Percentiles rank a stretch among this genome's conserved stretches.
These are phyloP conservation scores for Begonia masoniana DNA, from an alignment of 306 rosid genomes.

Conservation along the genomic window DNA sequence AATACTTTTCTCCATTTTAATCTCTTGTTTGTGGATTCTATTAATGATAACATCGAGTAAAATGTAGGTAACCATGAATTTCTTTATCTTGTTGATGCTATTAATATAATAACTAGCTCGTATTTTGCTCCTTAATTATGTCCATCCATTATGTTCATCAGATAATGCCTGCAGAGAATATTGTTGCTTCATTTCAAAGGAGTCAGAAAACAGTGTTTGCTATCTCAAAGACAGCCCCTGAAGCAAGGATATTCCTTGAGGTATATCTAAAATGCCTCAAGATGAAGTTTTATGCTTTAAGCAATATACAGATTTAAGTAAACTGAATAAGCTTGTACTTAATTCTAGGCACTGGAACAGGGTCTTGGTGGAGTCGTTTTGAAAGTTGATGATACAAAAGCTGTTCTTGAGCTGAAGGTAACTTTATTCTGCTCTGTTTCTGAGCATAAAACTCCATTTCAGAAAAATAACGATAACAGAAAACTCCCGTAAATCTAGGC, in stretches of 20 bases:
- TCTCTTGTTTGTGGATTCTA: too few species aligned
- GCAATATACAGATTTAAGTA: too few species aligned
- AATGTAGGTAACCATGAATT: too few species aligned
- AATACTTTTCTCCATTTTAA: too few species aligned
- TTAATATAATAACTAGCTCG: too few species aligned
- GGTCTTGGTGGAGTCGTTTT: slow-evolving; percentile 86
- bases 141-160: slow-evolving; percentile 14
- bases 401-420: slow-evolving; percentile 78
- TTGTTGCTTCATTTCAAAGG: slow-evolving; percentile 75
- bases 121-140: background rate
- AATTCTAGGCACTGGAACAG: slow-evolving; percentile 62
- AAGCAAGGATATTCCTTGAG: slow-evolving; percentile 79
- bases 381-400: slow-evolving; percentile 60
- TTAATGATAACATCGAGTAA: too few species aligned
- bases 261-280: slow-evolving; percentile 17
- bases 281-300: background rate
- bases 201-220: slow-evolving; percentile 64
- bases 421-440: slow-evolving; percentile 4
- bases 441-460: background rate
- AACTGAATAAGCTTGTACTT: background rate
- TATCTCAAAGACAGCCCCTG: slow-evolving; percentile 33
- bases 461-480: too few species aligned
- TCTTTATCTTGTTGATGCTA: too few species aligned
- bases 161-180: slow-evolving; percentile 91
- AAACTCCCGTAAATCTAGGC: too few species aligned